These are phyloP conservation scores for Tolypocladium amazonense DNA, from an alignment of 2,329 filamentous ascomycete genomes.

Conservation along the genomic window DNA sequence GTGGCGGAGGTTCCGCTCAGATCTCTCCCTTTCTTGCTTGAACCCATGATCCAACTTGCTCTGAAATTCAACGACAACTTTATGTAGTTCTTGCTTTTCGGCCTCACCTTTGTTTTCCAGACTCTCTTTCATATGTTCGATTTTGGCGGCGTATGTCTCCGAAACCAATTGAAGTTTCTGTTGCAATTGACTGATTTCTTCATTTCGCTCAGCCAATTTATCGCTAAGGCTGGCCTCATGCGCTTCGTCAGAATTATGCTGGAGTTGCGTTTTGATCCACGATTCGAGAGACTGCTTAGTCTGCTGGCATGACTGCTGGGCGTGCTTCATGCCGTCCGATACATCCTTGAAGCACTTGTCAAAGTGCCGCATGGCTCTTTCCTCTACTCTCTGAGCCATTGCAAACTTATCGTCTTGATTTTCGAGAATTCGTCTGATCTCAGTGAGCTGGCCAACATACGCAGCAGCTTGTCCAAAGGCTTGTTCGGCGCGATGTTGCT, in stretches of 20 bases:
- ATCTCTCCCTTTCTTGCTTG: conserved; percentile 8
- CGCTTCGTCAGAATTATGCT: conserved; percentile 1
- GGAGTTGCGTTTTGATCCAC: conserved; percentile 2
- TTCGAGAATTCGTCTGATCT: not conserved
- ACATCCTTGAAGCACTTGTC: not conserved
- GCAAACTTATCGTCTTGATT: not conserved
- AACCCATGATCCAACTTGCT: conserved; percentile 12
- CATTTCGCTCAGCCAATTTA: conserved; percentile 10
- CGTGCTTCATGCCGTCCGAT: not conserved
- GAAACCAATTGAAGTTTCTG: conserved; percentile 8
- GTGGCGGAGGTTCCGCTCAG: conserved; percentile 7
- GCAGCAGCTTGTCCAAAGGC: not conserved
- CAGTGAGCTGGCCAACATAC: not conserved
- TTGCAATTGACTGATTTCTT: conserved; percentile 11
- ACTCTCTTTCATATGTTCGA: conserved; percentile 7
- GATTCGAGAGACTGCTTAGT: conserved; percentile 7
- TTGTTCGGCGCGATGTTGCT: not conserved
- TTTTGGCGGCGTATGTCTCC: conserved; percentile 8
- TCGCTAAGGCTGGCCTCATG: conserved; percentile 6
- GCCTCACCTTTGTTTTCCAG: conserved; percentile 6
- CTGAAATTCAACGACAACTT: conserved; percentile 9
- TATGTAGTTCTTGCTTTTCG: conserved; percentile 8
- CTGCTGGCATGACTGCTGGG: conserved; percentile 7
- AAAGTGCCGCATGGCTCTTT: not conserved
- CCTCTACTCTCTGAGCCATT: not conserved